Percentiles rank a stretch among this genome's conserved stretches.
Evolutionary conservation across 331 rosid species (phyloP).

Genomic region (Quercus tomentella): DNA sequence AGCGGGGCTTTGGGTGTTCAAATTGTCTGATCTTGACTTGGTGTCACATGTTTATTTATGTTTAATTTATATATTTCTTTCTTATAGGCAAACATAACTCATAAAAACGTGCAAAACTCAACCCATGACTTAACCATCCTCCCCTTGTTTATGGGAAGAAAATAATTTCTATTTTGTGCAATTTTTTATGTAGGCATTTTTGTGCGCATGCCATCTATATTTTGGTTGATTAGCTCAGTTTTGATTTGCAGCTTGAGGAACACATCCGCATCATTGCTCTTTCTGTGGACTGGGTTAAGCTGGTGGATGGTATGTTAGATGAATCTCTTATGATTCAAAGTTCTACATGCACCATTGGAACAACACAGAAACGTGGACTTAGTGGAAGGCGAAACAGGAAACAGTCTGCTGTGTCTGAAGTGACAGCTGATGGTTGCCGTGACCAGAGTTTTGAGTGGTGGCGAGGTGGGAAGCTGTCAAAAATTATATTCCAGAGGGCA

Average conservation of each 20-base stretch:
- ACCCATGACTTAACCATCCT: neutral
- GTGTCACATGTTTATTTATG: neutral
- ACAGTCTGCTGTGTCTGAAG: conserved; percentile 56
- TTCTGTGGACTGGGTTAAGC: conserved; percentile 79
- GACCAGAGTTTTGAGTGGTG: conserved; percentile 66
- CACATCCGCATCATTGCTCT: conserved; percentile 61
- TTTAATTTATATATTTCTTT: neutral
- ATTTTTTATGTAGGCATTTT: conserved; percentile 1
- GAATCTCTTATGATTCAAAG: conserved; percentile 58
- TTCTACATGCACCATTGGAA: conserved; percentile 46
- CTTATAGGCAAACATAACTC: neutral
- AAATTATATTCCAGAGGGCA: conserved; percentile 70
- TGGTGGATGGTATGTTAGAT: conserved; percentile 71
- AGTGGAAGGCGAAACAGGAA: conserved; percentile 66
- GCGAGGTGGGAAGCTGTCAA: conserved; percentile 73
- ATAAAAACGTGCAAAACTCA: neutral
- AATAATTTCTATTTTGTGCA: neutral
- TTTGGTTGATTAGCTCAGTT: conserved; percentile 21
- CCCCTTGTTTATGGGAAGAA: neutral
- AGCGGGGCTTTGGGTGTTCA: neutral
- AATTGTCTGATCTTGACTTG: neutral
- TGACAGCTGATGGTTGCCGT: conserved; percentile 32
- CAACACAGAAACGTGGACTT: conserved; percentile 67
- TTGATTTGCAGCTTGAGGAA: conserved; percentile 76
- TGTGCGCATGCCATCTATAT: neutral